Base-by-base conservation (phyloP, 176 grass and related monocot species). In the Juncus inflexus region DNA sequence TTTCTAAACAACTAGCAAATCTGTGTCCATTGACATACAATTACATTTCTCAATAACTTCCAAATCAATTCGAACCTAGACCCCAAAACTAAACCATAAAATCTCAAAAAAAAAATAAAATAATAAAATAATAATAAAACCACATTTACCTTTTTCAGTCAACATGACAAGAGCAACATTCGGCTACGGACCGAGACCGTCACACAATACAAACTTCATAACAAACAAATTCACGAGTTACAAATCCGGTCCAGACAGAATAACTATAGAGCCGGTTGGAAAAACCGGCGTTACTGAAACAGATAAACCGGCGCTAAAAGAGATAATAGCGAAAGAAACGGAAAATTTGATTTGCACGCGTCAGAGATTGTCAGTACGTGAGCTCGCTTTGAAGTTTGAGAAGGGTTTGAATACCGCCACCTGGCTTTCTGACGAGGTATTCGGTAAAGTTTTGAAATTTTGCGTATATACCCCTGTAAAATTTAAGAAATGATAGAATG, bases 301-400 rank as follows among this genome's bases (percentile, higher is more conserved):
- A 28, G 19, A 28, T 28, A 28, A 28, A 3, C 74, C 74, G 8
- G 50, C 76, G 58, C 61, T 95, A 37, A 95, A 95, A 64, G 90
- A 86, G 51, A 80, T 75, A 50, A 79, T 81, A 42, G 82, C 85
- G 15, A 95, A 95, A 64, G 90, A 95, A 43, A 84, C 90, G 58
- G 38, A 51, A 37, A 76, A 89, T 74, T 75, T 89, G 58, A 70
- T 81, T 6, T 56, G 85, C 38, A 83, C 69, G 43, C 85, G 64
- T 58, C 79, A 95, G 62, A 85, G 90, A 4, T 76, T 86, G 59
- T 95, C 90, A 60, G 90, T 95, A 28, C 85, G 90, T 64, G 90
- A 95, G 45, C 85, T 95, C 51, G 79, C 85, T 10, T 83, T 82
- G 79, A 95, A 95, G 58, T 95, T 95, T 78, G 90, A 95, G 76